These are phyloP conservation scores for Bipolaris cookei DNA, from an alignment of 2,329 filamentous ascomycete genomes.

Conservation along the genomic window DNA sequence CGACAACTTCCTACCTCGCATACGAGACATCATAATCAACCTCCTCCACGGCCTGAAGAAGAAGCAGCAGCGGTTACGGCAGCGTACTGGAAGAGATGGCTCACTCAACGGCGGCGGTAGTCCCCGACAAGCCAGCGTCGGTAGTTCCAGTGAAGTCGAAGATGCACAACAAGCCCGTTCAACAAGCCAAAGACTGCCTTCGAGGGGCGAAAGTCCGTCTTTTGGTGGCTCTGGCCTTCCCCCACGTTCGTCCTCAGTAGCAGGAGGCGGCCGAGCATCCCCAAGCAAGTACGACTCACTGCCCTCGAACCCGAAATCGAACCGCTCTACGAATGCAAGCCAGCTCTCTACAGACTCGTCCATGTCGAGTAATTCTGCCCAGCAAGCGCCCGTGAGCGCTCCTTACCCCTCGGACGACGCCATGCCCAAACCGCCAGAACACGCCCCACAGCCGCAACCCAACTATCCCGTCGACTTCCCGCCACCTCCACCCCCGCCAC, in stretches of 20 bases:
- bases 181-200: conserved; percentile 50
- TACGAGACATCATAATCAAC: conserved; percentile 98
- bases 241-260: conserved; percentile 56
- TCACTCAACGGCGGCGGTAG: conserved; percentile 46
- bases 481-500: conserved; percentile 79
- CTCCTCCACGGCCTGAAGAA: conserved; percentile 93
- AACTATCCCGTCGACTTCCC: conserved; percentile 64
- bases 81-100: conserved; percentile 60
- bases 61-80: conserved; percentile 87
- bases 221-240: conserved; percentile 53
- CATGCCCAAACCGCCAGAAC: conserved; percentile 51
- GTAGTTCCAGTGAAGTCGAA: conserved; percentile 43
- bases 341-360: conserved; percentile 59
- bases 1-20: conserved; percentile 90
- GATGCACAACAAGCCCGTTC: conserved; percentile 52
- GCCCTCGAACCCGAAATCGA: conserved; percentile 44
- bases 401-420: conserved; percentile 71
- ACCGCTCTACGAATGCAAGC: conserved; percentile 43
- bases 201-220: conserved; percentile 52
- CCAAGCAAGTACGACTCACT: conserved; percentile 52
- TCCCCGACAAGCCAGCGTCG: conserved; percentile 48
- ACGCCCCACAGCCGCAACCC: conserved; percentile 38
- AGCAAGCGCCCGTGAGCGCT: conserved; percentile 75
- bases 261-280: conserved; percentile 52
- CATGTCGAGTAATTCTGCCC: conserved; percentile 75